Conservation (phyloP, 768 basidiomycete species). For the Cystobasidium ongulense region DNA sequence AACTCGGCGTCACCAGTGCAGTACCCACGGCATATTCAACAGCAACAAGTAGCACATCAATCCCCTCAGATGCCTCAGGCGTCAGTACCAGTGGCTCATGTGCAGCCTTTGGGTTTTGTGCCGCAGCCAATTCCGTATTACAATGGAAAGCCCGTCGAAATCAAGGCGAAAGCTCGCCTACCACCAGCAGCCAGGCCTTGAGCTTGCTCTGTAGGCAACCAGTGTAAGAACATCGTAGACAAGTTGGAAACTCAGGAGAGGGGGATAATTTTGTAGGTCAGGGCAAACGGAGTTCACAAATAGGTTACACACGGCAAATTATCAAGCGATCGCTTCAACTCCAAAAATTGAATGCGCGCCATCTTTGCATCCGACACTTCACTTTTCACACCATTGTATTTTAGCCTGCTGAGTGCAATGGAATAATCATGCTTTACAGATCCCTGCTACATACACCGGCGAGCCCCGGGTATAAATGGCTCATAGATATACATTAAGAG, state of each 20-base stretch:
- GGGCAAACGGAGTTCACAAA: too few species aligned
- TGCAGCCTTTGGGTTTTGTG: neutral
- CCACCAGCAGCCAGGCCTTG: neutral
- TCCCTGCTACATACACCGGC: neutral
- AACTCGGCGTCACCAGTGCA: neutral
- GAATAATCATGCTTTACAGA: neutral
- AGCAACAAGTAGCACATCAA: too few species aligned
- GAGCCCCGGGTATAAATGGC: neutral
- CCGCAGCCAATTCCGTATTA: slow-evolving; percentile 8
- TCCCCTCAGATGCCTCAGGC: neutral
- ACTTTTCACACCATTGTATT: neutral
- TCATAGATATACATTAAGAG: neutral
- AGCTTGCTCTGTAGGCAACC: neutral
- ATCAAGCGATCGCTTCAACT: too few species aligned
- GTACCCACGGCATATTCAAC: neutral
- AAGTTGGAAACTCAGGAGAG: too few species aligned
- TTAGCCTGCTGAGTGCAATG: neutral
- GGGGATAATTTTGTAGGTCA: too few species aligned
- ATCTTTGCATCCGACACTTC: too few species aligned
- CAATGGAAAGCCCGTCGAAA: neutral
- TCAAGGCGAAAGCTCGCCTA: neutral
- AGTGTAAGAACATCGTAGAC: too few species aligned
- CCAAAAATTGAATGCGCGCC: too few species aligned
- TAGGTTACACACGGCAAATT: too few species aligned
- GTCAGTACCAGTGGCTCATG: neutral